Evolutionary conservation across 129 eudicot genomes (phyloP).

Genomic region (Calendula officinalis): DNA sequence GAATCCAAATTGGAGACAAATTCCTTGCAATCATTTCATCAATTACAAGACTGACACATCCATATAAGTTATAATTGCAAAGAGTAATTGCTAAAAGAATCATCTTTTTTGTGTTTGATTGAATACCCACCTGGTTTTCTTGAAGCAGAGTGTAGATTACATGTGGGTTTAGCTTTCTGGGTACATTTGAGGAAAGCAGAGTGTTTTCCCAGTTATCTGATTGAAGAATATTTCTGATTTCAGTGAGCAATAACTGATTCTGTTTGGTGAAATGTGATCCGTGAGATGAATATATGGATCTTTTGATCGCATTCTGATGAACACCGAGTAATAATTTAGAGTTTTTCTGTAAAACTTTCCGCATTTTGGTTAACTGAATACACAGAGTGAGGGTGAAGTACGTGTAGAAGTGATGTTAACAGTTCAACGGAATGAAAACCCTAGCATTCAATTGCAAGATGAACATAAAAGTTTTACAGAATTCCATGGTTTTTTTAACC

Average conservation of each 20-base stretch:
- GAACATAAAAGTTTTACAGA: background rate
- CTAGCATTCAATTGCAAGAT: background rate
- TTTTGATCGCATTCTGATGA: conserved; percentile 19
- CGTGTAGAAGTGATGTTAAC: conserved; percentile 6
- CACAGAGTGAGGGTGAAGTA: background rate
- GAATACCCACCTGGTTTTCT: conserved; percentile 28
- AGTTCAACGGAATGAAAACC: conserved; percentile 14
- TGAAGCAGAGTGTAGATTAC: conserved; percentile 24
- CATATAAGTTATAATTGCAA: conserved; percentile 22
- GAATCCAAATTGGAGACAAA: conserved; percentile 1
- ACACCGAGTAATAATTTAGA: conserved; percentile 7
- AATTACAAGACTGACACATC: conserved; percentile 33
- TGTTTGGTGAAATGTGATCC: conserved; percentile 21
- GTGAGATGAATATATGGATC: conserved; percentile 14
- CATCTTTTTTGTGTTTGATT: conserved; percentile 17
- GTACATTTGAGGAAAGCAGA: conserved; percentile 14
- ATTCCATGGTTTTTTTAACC: background rate
- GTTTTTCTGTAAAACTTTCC: conserved; percentile 19
- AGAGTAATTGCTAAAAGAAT: conserved; percentile 25
- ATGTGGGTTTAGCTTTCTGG: conserved; percentile 32
- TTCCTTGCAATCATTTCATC: conserved; percentile 19
- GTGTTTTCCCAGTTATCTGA: conserved; percentile 31
- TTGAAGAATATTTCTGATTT: conserved; percentile 28
- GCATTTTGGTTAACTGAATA: conserved; percentile 16
- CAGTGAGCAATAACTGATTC: conserved; percentile 15